These are phyloP conservation scores for Talaromyces liani DNA, from an alignment of 495 filamentous ascomycete genomes.

Conservation along the genomic window DNA sequence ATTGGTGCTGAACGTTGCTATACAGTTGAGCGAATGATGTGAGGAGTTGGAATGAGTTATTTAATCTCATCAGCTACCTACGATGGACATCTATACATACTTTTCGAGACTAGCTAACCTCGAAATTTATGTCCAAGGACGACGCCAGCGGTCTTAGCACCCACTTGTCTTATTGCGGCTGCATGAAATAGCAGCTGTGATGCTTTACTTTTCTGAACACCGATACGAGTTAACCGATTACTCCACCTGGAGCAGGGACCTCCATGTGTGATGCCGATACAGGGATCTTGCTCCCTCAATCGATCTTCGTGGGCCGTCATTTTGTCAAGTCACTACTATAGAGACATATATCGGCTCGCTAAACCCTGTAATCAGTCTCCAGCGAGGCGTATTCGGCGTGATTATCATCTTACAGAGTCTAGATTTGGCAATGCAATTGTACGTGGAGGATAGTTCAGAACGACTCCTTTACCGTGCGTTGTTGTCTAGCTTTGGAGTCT, in stretches of 20 bases:
- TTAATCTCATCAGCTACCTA: neutral
- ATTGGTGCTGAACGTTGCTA: neutral
- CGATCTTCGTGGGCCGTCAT: neutral
- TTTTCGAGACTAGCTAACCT: neutral
- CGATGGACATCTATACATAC: neutral
- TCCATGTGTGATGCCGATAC: too few species aligned
- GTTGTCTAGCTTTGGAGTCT: neutral
- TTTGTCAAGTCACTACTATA: neutral
- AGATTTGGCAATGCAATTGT: neutral
- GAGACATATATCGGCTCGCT: neutral
- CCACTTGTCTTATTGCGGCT: neutral
- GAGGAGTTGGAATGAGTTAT: neutral
- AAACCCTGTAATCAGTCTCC: neutral
- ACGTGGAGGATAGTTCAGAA: neutral
- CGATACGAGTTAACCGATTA: neutral
- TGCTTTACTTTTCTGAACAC: neutral
- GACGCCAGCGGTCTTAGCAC: neutral
- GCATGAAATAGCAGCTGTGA: constrained; percentile 1
- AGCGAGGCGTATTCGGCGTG: neutral
- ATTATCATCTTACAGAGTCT: neutral
- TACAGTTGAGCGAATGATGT: neutral
- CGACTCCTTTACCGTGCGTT: neutral
- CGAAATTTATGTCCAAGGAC: neutral
- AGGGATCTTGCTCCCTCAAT: too few species aligned
- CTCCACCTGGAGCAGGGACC: too few species aligned